Percentiles rank a stretch among this genome's conserved stretches.
These are phyloP conservation scores for Hypocreales sp. DNA, from an alignment of 2,329 filamentous ascomycete species.

Conservation along the genomic window DNA sequence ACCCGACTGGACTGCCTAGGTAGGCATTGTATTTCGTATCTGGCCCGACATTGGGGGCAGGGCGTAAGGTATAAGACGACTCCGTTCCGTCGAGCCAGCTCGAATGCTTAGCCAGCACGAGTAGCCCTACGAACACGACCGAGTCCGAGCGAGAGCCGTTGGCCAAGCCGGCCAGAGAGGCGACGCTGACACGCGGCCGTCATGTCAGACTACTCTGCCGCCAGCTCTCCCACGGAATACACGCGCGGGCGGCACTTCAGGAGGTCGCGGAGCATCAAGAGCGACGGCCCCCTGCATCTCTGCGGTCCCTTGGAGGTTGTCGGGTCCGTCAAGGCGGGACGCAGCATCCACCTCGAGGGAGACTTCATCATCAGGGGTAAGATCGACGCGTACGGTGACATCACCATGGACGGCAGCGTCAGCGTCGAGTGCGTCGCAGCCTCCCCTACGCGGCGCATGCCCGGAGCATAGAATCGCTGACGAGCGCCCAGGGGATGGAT, in stretches of 20 bases:
- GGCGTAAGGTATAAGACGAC: no score
- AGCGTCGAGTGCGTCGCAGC: slow-evolving; percentile 26
- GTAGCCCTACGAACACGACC: no score
- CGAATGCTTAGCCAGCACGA: no score
- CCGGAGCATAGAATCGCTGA: no score
- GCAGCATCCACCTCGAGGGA: slow-evolving; percentile 26
- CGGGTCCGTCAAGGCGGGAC: slow-evolving; percentile 28
- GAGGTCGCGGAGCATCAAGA: slow-evolving; percentile 24
- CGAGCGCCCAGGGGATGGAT: slow-evolving; percentile 24
- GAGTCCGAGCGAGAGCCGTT: no score
- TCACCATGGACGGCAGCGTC: slow-evolving; percentile 25
- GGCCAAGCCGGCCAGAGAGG: no score
- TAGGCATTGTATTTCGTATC: no score
- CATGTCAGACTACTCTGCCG: slow-evolving; percentile 13
- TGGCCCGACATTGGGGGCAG: no score
- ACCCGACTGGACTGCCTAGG: no score
- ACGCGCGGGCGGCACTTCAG: slow-evolving; percentile 9
- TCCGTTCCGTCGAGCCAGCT: no score
- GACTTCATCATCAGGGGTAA: slow-evolving; percentile 27
- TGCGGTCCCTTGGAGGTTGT: slow-evolving; percentile 29
- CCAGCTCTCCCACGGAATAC: slow-evolving; percentile 9
- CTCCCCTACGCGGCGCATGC: no score
- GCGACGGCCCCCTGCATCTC: slow-evolving; percentile 23
- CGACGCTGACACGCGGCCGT: no score
- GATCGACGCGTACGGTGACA: slow-evolving; percentile 29